Conservation (phyloP, 176 grass and related monocot genomes). For the Triticum aestivum region IWGSC_CS_RefSeq_v2.1 NC_057811.1:124442139-124442638, state of each 20-base stretch:
- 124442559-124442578: slow-evolving; percentile 15
- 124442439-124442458: slow-evolving; percentile 10
- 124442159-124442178: neutral
- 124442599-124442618: neutral
- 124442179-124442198: neutral
- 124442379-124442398: slow-evolving; percentile 49
- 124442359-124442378: neutral
- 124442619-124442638: slow-evolving; percentile 12
- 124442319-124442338: neutral
- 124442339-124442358: neutral
- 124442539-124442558: slow-evolving; percentile 28
- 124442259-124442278: neutral
- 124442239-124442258: neutral
- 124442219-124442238: neutral
- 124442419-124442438: neutral
- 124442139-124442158: neutral
- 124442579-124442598: slow-evolving; percentile 1
- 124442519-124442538: slow-evolving; percentile 15
- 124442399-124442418: slow-evolving; percentile 38
- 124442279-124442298: neutral
- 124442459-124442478: slow-evolving; percentile 8
- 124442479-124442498: neutral
- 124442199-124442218: neutral
- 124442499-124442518: slow-evolving; percentile 20
- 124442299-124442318: neutral